Base-by-base conservation (phyloP, 306 rosid genomes). In the Begonia masoniana region DNA sequence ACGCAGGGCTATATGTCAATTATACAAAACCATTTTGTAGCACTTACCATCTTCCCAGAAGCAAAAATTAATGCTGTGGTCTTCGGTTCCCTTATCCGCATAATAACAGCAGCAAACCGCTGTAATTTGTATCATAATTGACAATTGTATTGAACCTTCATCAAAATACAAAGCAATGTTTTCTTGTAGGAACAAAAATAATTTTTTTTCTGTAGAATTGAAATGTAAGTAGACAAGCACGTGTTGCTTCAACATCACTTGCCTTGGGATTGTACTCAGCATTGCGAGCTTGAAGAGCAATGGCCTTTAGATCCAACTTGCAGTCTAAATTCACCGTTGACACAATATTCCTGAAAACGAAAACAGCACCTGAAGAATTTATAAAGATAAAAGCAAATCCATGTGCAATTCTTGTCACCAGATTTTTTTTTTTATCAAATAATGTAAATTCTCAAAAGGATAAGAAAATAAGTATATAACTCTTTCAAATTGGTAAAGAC, bases 231-330 rank as follows among this genome's bases (percentile, higher is more conserved):
- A 45, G 13, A 45, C 13, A 2, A 2, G 13, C 15, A 45, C 1
- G n/a, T 45, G 14, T 45, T 45, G 9, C 35, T 23, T 12, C 35
- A 26, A 51, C 1, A 21, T 55, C 43, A 69, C 83, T 52, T 76
- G 74, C 97, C 88, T 83, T 91, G 59, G 99, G 99, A 75, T 86
- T 91, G 81, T 91, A 91, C 75, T 91, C 94, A 15, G 99, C 94
- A 70, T 86, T 91, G 68, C 92, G 88, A 61, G 99, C 99, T 69
- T 79, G 92, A 21, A 83, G 76, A 7, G 96, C 94, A 68, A 91
- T 91, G 57, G 84, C 67, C 77, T 91, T 86, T 3, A 91, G 96
- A 72, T 91, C 96, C 76, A 91, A 71, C 72, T 83, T 91, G 74
- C 94, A 86, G 62, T 91, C 96, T 74, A 91, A 71, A 72, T 86